Conservation (phyloP, 306 rosid species). For the Rosa multiflora region DNA sequence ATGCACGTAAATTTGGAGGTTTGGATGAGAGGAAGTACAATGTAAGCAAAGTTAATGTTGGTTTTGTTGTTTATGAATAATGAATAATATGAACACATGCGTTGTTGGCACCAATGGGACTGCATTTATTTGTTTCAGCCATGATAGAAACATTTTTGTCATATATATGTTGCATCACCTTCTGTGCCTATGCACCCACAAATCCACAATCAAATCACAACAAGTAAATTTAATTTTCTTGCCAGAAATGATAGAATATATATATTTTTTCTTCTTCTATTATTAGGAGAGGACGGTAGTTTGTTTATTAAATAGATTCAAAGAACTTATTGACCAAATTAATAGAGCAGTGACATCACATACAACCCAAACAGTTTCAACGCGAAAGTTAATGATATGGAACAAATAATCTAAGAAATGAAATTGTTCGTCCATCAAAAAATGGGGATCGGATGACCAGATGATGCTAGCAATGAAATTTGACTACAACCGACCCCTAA, state of each 20-base stretch:
- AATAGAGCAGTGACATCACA: no score
- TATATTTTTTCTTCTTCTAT: no score
- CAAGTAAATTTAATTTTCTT: neutral
- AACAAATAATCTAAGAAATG: no score
- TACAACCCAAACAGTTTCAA: no score
- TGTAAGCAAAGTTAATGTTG: neutral
- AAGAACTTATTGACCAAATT: no score
- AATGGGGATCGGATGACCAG: no score
- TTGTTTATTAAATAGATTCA: no score
- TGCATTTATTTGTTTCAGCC: neutral
- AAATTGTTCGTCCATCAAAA: no score
- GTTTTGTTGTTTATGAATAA: neutral
- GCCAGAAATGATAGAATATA: neutral
- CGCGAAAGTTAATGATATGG: no score
- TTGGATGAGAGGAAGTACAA: neutral
- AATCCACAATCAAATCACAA: neutral
- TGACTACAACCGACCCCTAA: no score
- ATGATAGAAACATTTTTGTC: constrained; percentile 12
- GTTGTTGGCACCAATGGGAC: constrained; percentile 8
- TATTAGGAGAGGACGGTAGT: no score
- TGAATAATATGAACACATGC: neutral
- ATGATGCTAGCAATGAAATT: no score
- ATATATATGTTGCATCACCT: neutral
- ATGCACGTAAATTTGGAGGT: neutral
- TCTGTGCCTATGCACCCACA: neutral